Conservation (phyloP, 108 stramenopile genomes). For the Skeletonema menzelii region DNA sequence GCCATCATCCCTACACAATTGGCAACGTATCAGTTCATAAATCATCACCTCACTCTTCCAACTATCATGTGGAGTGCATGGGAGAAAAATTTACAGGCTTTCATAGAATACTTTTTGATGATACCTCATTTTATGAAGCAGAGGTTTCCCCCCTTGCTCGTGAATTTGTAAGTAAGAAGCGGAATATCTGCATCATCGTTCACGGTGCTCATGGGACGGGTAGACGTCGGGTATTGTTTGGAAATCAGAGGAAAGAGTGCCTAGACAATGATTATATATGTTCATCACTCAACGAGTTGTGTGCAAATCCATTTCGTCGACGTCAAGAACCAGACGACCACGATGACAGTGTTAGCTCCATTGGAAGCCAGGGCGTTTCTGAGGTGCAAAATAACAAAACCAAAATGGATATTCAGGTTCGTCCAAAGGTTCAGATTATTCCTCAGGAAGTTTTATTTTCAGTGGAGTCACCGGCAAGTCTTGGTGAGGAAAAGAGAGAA, state of each 20-base stretch:
- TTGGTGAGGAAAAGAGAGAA: background rate
- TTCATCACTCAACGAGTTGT: background rate
- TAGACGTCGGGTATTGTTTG: slow-evolving; percentile 8
- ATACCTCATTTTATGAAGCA: slow-evolving; percentile 12
- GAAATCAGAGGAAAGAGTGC: background rate
- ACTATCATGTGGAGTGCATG: slow-evolving; percentile 18
- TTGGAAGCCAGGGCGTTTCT: slow-evolving; percentile 16
- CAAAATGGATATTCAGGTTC: background rate
- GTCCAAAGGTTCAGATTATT: background rate
- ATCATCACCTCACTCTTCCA: slow-evolving; percentile 3
- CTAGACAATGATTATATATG: background rate
- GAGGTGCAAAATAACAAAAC: slow-evolving; percentile 1
- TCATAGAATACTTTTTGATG: slow-evolving; percentile 13
- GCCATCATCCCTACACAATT: background rate
- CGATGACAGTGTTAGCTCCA: slow-evolving; percentile 13
- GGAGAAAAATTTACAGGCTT: slow-evolving; percentile 17
- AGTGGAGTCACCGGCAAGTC: background rate
- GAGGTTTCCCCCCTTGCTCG: slow-evolving; percentile 8
- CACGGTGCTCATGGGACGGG: slow-evolving; percentile 22
- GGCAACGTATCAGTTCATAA: slow-evolving; percentile 9
- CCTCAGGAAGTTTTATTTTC: slow-evolving; percentile 8
- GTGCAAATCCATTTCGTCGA: background rate
- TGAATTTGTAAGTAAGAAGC: slow-evolving; percentile 19
- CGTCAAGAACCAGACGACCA: background rate
- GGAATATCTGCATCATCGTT: slow-evolving; percentile 15